Evolutionary conservation across 169 alveolate genomes (phyloP).

Genomic region (Ichthyophthirius multifiliis): DNA sequence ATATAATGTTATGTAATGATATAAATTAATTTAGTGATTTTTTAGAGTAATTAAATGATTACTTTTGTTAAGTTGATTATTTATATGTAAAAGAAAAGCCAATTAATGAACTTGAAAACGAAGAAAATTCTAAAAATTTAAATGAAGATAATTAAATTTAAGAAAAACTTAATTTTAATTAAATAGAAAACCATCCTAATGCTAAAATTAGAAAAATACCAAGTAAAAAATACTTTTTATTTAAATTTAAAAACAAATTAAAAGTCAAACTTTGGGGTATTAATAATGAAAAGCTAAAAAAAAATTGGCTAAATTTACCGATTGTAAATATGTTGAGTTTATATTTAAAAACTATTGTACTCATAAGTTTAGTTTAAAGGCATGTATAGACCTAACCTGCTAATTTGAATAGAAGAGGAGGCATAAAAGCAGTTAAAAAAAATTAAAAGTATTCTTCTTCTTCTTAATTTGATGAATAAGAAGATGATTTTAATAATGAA

Average conservation of each 20-base stretch:
- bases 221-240: neutral
- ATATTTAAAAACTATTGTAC: neutral
- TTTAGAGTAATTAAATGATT: too few species aligned
- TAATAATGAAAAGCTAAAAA: neutral
- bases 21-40: too few species aligned
- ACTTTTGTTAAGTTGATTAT: too few species aligned
- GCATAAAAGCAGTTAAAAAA: neutral
- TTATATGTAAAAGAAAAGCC: too few species aligned
- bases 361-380: neutral
- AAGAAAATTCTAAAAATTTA: too few species aligned
- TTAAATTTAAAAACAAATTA: neutral
- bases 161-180: too few species aligned
- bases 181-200: too few species aligned
- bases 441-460: neutral
- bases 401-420: neutral
- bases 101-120: too few species aligned
- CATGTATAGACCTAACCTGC: neutral
- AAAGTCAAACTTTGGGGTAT: slow-evolving; percentile 1
- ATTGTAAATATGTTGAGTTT: neutral
- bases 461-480: neutral
- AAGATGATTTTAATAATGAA: too few species aligned
- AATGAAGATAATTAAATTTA: too few species aligned
- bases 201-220: neutral
- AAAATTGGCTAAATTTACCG: neutral
- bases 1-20: too few species aligned